Percentiles rank a stretch among this genome's conserved stretches.
phyloP scores from a whole-genome alignment of 148 eudicot species.

The Vaccinium myrtillus region DNA sequence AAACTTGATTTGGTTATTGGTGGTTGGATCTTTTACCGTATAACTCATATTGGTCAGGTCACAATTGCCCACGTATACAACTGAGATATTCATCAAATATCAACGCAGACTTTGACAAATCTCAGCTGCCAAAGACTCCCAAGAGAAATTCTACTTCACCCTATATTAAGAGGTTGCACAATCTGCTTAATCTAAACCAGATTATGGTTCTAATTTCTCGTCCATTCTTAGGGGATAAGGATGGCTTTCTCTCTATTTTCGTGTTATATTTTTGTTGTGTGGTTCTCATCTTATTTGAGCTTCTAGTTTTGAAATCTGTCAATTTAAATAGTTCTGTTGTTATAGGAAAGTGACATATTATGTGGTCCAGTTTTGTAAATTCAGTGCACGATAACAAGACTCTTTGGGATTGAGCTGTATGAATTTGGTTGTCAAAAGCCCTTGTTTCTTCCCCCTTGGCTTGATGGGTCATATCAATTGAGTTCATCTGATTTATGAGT shows the following conservation, averaged over 20 bases:
- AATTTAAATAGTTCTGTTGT: background rate
- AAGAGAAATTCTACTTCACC: constrained; percentile 16
- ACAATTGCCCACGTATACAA: too few species aligned
- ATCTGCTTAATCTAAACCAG: constrained; percentile 1
- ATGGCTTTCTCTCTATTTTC: background rate
- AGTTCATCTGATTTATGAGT: too few species aligned
- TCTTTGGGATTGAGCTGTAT: too few species aligned
- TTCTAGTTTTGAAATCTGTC: background rate
- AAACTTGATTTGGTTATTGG: too few species aligned
- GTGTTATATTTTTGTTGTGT: background rate
- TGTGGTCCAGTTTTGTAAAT: background rate
- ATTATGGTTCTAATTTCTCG: background rate
- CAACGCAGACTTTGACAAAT: constrained; percentile 61
- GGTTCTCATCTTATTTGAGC: constrained; percentile 1
- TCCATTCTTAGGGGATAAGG: background rate
- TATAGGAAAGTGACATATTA: background rate
- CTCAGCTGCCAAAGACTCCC: constrained; percentile 39
- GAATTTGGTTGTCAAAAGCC: too few species aligned
- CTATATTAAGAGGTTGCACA: background rate
- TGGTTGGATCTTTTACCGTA: background rate
- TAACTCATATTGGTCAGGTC: constrained; percentile 41
- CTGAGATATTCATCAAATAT: constrained; percentile 50
- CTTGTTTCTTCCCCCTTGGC: too few species aligned
- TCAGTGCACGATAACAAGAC: too few species aligned
- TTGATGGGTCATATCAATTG: too few species aligned